Conservation (phyloP, 2,329 filamentous ascomycete genomes). For the Plenodomus tracheiphilus region DNA sequence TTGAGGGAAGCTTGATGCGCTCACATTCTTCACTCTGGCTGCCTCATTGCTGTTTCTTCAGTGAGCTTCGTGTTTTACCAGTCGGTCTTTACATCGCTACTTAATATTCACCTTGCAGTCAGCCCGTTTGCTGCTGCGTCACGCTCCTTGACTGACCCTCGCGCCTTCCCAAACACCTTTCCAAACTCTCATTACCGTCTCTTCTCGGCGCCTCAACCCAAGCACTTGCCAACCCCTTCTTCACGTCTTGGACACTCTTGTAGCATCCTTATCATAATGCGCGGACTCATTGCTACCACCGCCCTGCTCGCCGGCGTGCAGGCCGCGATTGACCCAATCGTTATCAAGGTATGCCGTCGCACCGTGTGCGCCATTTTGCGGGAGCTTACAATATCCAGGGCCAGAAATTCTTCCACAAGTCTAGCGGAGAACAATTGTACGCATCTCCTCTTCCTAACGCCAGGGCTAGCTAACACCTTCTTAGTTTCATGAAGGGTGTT, state of each 20-base stretch:
- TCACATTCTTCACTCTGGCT: constrained; percentile 35
- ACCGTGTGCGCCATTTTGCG: constrained; percentile 2
- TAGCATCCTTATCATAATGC: constrained; percentile 54
- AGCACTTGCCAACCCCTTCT: constrained; percentile 29
- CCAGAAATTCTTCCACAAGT: constrained; percentile 87
- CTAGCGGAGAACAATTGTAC: constrained; percentile 71
- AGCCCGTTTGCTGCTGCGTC: constrained; percentile 28
- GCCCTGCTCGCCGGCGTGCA: constrained; percentile 57
- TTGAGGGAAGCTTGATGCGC: constrained; percentile 28
- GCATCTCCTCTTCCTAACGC: constrained; percentile 2
- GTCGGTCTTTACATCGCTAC: constrained; percentile 32
- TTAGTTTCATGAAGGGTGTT: constrained; percentile 82
- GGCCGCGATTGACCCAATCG: constrained; percentile 65
- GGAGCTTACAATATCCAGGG: constrained; percentile 54
- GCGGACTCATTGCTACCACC: constrained; percentile 53
- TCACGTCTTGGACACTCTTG: constrained; percentile 31
- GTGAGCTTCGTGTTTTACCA: constrained; percentile 32
- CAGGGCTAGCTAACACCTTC: constrained; percentile 18
- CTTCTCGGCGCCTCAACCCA: constrained; percentile 28
- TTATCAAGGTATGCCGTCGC: constrained; percentile 64
- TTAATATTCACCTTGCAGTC: constrained; percentile 23
- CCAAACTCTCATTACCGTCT: neutral
- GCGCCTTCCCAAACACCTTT: constrained; percentile 17
- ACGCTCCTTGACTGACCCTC: constrained; percentile 22
- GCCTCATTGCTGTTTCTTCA: constrained; percentile 39